phyloP scores from a whole-genome alignment of 164 flowering plant species.

The Kingdonia uniflora region DNA sequence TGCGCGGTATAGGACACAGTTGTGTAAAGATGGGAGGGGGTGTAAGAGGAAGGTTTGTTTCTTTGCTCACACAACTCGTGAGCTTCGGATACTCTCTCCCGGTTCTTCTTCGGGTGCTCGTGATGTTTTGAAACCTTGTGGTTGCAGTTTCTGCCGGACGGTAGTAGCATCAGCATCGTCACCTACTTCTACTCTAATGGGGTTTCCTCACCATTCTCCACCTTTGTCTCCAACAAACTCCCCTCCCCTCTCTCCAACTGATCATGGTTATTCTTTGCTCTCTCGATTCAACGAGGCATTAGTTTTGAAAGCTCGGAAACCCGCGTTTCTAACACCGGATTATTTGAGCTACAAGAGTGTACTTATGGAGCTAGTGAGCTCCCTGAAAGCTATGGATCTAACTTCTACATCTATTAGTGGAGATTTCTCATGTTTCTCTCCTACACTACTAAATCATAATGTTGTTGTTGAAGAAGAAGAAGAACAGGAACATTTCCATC shows the following conservation, averaged over 20 bases:
- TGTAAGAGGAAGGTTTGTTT: conserved; percentile 78
- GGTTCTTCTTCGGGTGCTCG: not conserved
- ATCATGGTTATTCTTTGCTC: not conserved
- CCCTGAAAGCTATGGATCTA: conserved; percentile 13
- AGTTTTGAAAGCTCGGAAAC: not conserved
- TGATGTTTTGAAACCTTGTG: not conserved
- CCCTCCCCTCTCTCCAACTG: conserved; percentile 30
- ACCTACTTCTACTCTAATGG: conserved; percentile 52
- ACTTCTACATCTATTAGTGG: not conserved
- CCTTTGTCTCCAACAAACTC: conserved; percentile 27
- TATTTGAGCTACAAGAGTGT: conserved; percentile 9
- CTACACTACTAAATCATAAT: not conserved
- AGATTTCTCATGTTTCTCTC: not conserved
- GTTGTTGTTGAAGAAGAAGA: not conserved
- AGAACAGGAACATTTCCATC: not conserved
- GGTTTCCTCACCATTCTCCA: conserved; percentile 33
- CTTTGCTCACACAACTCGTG: conserved; percentile 71
- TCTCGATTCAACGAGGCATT: not conserved
- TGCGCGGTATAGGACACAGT: conserved; percentile 69
- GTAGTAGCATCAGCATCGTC: conserved; percentile 17
- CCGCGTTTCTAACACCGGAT: too few relatives aligned
- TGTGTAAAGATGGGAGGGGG: conserved; percentile 67
- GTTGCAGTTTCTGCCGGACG: conserved; percentile 16
- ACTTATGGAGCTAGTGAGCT: conserved; percentile 7
- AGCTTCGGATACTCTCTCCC: conserved; percentile 50